A percentile compares a stretch with the other conserved stretches of the same genome.
These are phyloP conservation scores for Globisporangium uncinulatum DNA, from an alignment of 352 stramenopile genomes.

Conservation along the genomic window DNA sequence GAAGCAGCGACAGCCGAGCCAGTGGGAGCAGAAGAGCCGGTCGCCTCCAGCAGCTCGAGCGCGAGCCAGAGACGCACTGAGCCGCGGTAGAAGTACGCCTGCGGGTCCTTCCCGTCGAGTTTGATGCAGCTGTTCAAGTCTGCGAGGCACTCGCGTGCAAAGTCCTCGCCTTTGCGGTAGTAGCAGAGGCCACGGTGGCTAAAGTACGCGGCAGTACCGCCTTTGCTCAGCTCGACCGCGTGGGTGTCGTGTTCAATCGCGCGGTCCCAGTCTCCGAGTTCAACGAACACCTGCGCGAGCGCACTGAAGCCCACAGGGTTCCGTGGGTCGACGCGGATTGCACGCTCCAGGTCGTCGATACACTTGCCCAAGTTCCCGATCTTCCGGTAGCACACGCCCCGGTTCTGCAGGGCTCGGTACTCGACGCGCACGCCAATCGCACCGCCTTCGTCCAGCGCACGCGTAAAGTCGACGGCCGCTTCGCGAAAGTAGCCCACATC, in stretches of 20 bases:
- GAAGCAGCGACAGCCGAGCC: background rate
- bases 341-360: slow-evolving; percentile 65
- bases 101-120: slow-evolving; percentile 62
- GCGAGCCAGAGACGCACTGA: slow-evolving; percentile 57
- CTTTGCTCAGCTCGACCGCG: slow-evolving; percentile 59
- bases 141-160: slow-evolving; percentile 45
- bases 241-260: slow-evolving; percentile 55
- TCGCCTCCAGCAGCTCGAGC: slow-evolving; percentile 30
- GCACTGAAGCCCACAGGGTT: slow-evolving; percentile 56
- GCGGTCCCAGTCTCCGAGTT: slow-evolving; percentile 41
- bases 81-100: slow-evolving; percentile 75
- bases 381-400: slow-evolving; percentile 57
- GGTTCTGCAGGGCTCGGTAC: slow-evolving; percentile 61
- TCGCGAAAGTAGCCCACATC: slow-evolving; percentile 60
- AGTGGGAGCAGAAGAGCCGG: background rate
- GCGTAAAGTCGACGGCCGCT: slow-evolving; percentile 67
- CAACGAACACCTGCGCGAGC: slow-evolving; percentile 62
- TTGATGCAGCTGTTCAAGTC: slow-evolving; percentile 75
- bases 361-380: slow-evolving; percentile 56
- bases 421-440: slow-evolving; percentile 49
- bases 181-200: slow-evolving; percentile 65
- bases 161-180: slow-evolving; percentile 52
- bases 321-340: slow-evolving; percentile 63
- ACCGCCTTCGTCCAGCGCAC: slow-evolving; percentile 56
- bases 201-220: slow-evolving; percentile 46